phyloP scores from a whole-genome alignment of 2,329 filamentous ascomycete genomes.

The Paradendryphiella salina region DNA sequence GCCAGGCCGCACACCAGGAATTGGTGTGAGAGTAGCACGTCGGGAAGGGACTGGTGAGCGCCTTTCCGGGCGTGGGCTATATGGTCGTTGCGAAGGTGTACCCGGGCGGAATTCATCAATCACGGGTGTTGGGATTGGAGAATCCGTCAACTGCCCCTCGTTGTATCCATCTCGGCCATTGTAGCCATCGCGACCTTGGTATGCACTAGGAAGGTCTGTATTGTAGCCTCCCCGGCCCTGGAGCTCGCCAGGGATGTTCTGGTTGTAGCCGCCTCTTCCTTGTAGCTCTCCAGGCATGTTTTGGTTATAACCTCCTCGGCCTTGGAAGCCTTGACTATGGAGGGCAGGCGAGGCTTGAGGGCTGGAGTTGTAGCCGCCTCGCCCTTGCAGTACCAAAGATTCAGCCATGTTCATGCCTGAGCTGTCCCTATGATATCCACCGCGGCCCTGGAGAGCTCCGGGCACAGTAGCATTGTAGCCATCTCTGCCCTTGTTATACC shows the following conservation, averaged over 20 bases:
- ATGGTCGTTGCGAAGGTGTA: conserved; percentile 36
- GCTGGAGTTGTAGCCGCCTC: conserved; percentile 21
- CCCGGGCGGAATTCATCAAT: conserved; percentile 41
- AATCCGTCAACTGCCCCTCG: conserved; percentile 33
- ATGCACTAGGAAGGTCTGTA: conserved; percentile 32
- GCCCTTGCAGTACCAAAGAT: conserved; percentile 24
- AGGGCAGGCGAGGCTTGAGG: conserved; percentile 22
- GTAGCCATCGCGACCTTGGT: conserved; percentile 45
- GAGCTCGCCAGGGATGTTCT: conserved; percentile 37
- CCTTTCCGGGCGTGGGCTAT: conserved; percentile 37
- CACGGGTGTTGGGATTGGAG: conserved; percentile 38
- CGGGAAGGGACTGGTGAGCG: conserved; percentile 39
- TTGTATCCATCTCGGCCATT: conserved; percentile 43
- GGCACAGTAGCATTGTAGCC: conserved; percentile 43
- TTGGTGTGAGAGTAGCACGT: conserved; percentile 45
- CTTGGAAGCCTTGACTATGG: conserved; percentile 29
- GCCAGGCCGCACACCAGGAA: conserved; percentile 41
- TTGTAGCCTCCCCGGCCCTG: conserved; percentile 43
- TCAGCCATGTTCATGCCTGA: conserved; percentile 26
- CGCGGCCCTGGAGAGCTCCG: conserved; percentile 36
- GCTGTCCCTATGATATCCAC: conserved; percentile 34
- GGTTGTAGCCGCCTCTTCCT: conserved; percentile 41
- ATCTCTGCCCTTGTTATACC: conserved; percentile 42
- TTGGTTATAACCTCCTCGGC: conserved; percentile 38
- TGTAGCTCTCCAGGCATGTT: conserved; percentile 32